These are phyloP conservation scores for Eutrema salsugineum DNA, from an alignment of 441 rosid species.

Conservation along the genomic window DNA sequence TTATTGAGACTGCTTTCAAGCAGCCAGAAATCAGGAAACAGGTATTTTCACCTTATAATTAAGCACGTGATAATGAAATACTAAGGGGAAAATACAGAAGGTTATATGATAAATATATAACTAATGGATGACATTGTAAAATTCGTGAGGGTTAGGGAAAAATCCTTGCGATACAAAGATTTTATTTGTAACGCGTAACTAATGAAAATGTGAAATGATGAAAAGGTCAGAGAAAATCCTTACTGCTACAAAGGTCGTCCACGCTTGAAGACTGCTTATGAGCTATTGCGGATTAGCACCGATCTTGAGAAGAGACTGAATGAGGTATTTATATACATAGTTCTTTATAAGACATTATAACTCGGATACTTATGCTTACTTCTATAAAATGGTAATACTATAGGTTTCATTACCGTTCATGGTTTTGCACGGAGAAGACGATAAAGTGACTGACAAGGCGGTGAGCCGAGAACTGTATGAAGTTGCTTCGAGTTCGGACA, in stretches of 20 bases:
- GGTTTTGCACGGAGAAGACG: constrained; percentile 79
- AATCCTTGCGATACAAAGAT: too few species aligned
- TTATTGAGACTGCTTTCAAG: constrained; percentile 71
- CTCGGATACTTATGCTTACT: neutral
- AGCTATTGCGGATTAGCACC: constrained; percentile 44
- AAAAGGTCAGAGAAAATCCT: constrained; percentile 57
- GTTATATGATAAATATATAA: too few species aligned
- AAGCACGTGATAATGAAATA: neutral
- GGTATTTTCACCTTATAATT: constrained; percentile 31
- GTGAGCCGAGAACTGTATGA: constrained; percentile 51
- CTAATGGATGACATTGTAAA: too few species aligned
- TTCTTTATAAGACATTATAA: neutral
- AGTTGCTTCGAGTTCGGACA: constrained; percentile 62
- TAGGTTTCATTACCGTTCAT: constrained; percentile 79
- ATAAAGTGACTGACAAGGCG: constrained; percentile 65
- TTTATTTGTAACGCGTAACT: neutral
- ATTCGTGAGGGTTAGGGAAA: too few species aligned
- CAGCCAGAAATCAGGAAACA: constrained; percentile 57
- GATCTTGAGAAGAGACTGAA: constrained; percentile 57
- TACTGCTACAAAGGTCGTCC: constrained; percentile 83
- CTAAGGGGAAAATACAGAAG: neutral
- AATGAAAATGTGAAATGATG: neutral
- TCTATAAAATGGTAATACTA: neutral
- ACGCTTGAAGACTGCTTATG: constrained; percentile 66
- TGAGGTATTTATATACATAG: constrained; percentile 33